Conservation (phyloP, 768 basidiomycete species). For the Infundibulicybe gibba region DNA sequence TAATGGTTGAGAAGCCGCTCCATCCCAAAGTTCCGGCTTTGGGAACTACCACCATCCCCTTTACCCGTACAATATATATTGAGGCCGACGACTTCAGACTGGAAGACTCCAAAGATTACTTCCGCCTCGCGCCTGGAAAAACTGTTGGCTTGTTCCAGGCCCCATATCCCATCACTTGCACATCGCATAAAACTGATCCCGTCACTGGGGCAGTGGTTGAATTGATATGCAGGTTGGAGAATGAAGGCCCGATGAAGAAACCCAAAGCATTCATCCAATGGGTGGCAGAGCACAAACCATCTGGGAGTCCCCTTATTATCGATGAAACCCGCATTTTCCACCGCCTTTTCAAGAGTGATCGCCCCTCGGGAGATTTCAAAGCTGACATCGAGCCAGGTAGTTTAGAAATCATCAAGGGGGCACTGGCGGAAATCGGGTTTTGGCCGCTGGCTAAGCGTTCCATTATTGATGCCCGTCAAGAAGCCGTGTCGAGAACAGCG, state of each 20-base stretch:
- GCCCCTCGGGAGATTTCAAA: conserved; percentile 80
- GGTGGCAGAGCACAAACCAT: conserved; percentile 82
- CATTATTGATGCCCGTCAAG: conserved; percentile 60
- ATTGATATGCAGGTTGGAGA: conserved; percentile 76
- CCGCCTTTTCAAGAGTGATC: conserved; percentile 91
- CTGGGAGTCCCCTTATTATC: conserved; percentile 78
- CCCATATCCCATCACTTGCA: conserved; percentile 89
- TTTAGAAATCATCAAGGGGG: conserved; percentile 74
- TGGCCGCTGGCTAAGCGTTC: conserved; percentile 74
- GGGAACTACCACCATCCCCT: conserved; percentile 77
- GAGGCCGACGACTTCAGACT: conserved; percentile 91
- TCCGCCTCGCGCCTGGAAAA: conserved; percentile 96
- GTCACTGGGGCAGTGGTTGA: conserved; percentile 71
- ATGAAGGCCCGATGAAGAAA: conserved; percentile 62
- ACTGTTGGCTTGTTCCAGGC: conserved; percentile 95
- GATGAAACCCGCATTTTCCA: conserved; percentile 93
- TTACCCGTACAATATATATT: conserved; percentile 88
- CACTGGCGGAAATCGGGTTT: conserved; percentile 88
- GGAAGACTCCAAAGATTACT: conserved; percentile 92
- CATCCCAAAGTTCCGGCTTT: conserved; percentile 93
- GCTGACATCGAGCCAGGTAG: conserved; percentile 82
- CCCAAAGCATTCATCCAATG: conserved; percentile 96
- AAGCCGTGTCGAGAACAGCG: conserved; percentile 59
- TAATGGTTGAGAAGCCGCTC: conserved; percentile 84
- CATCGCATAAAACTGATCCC: conserved; percentile 79